Evolutionary conservation across 345 rosid species (phyloP).

Genomic region (Rhizophora mangle): DNA sequence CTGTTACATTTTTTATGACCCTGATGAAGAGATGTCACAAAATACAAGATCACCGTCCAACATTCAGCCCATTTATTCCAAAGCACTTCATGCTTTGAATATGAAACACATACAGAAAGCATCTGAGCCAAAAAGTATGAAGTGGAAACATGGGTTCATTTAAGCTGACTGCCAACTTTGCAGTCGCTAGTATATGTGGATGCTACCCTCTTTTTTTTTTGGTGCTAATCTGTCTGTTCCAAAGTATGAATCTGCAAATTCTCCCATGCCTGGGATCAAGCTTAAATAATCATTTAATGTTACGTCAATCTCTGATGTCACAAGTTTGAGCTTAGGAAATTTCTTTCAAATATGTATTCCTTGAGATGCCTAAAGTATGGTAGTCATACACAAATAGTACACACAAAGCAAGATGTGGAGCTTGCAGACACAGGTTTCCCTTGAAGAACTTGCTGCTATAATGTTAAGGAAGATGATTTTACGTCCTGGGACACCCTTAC

Average conservation of each 20-base stretch:
- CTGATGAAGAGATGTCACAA: too few relatives aligned
- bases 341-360: conserved; percentile 71
- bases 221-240: conserved; percentile 41
- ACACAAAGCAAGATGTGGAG: not conserved
- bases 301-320: conserved; percentile 78
- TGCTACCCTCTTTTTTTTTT: not conserved
- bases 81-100: too few relatives aligned
- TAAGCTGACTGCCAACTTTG: not conserved
- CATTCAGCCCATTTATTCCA: too few relatives aligned
- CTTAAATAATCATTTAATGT: conserved; percentile 47
- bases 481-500: conserved; percentile 78
- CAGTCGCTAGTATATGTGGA: not conserved
- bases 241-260: conserved; percentile 60
- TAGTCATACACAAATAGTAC: too few relatives aligned
- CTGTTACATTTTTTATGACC: too few relatives aligned
- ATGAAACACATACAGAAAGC: too few relatives aligned
- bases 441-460: conserved; percentile 53
- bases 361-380: conserved; percentile 63
- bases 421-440: not conserved
- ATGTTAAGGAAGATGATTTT: conserved; percentile 91
- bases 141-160: too few relatives aligned
- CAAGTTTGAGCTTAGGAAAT: conserved; percentile 74
- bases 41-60: too few relatives aligned
- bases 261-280: conserved; percentile 86
- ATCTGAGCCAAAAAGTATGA: not conserved